Evolutionary conservation across 306 rosid genomes (phyloP), one percentile per base, ranked within the genome.

Genomic region (Ochetophila trinervis): DNA sequence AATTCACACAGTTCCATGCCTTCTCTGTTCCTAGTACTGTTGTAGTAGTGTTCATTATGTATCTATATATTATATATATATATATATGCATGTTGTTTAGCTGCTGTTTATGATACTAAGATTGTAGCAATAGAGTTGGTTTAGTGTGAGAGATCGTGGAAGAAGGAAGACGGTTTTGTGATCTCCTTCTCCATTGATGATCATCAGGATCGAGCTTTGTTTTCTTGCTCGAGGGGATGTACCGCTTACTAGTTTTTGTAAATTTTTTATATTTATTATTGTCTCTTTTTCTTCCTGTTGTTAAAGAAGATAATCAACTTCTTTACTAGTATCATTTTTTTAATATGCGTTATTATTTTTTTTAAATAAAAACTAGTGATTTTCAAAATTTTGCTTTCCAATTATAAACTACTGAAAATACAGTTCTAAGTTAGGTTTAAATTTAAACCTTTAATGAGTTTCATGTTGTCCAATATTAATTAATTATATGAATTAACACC

Each of bases 131-230:
- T 48, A 15, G 23, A 50, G 18, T 16, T 40, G 30, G 65, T 73
- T 23, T 68, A 62, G 67, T 8, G 63, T 61, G 44, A 64, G 27
- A 47, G 76, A 60, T 68, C 79, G 66, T 45, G 18, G 74, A 52
- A 76, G 91, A 67, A 79, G 92, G 95, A 17, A 79, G 85, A 90
- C 85, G 54, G 79, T 91, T 91, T 88, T 74, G 85, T 84, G 89
- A 86, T 79, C 86, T 84, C 87, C 93, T 75, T 80, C 76, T 56
- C 53, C 18, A 44, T 11, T 37, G 77, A 72, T 69, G 57, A 55
- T 77, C 78, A 60, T 80, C 73, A 15, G 48, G 88, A 73, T 82
- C 88, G 88, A 73, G 83, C 88, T 61, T 72, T 49, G 65, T 89
- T 80, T 86, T 83, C 77, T 72, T 69, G 96, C 87, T 84, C 78